Conservation (phyloP, 1,284 basidiomycete genomes). For the Trichosporon sp. region DNA sequence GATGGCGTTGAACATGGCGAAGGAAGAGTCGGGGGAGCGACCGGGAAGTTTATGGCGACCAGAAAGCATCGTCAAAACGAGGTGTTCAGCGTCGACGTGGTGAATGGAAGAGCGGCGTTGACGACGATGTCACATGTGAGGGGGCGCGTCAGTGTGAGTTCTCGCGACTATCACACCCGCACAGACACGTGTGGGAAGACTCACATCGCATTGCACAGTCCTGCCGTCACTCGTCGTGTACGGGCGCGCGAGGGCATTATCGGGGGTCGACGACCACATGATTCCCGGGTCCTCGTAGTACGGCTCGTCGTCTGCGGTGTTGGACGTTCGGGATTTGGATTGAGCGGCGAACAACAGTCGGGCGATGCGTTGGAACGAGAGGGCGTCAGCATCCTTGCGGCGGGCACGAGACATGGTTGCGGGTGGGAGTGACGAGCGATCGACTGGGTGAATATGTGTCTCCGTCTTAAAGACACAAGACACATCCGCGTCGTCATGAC, state of each 20-base stretch:
- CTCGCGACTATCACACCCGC: background rate
- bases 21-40: background rate
- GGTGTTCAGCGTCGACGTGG: background rate
- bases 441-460: background rate
- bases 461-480: background rate
- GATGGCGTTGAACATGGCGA: background rate
- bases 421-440: background rate
- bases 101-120: background rate
- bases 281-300: slow-evolving; percentile 16
- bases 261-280: slow-evolving; percentile 23
- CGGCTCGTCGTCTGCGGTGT: slow-evolving; percentile 12
- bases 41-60: background rate
- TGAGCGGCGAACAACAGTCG: background rate
- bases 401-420: background rate
- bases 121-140: slow-evolving; percentile 1
- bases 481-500: background rate
- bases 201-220: background rate
- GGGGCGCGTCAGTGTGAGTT: background rate
- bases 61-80: background rate
- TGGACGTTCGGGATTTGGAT: background rate
- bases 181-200: slow-evolving; percentile 3
- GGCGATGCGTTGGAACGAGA: background rate
- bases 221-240: background rate
- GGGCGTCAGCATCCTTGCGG: background rate
- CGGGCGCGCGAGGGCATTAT: slow-evolving; percentile 14